These are phyloP conservation scores for Cercospora sojina DNA, from an alignment of 2,329 filamentous ascomycete species.

Conservation along the genomic window DNA sequence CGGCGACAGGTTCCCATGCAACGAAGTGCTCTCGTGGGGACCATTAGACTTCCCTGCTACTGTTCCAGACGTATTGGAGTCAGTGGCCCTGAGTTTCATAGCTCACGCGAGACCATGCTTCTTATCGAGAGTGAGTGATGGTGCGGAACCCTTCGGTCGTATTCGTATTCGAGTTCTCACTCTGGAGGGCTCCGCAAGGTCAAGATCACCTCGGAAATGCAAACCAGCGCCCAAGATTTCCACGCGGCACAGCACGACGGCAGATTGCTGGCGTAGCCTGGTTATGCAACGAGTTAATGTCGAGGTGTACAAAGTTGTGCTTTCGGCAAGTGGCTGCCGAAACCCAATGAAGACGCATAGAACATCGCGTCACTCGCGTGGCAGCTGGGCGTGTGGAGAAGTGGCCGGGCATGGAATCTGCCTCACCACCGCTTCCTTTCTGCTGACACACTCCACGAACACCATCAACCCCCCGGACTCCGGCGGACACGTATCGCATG, in stretches of 20 bases:
- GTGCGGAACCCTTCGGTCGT: background rate
- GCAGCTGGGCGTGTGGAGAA: background rate
- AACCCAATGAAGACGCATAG: background rate
- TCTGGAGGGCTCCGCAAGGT: background rate
- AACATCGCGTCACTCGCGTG: slow-evolving; percentile 10
- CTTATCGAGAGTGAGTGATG: background rate
- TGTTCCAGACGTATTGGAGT: background rate
- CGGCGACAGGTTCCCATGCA: too few species aligned
- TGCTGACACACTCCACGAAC: background rate
- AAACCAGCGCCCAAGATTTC: background rate
- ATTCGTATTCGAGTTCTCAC: background rate
- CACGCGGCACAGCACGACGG: background rate
- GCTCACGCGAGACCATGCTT: background rate
- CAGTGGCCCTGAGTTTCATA: background rate
- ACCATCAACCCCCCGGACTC: background rate
- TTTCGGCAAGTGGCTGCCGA: background rate
- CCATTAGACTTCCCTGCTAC: background rate
- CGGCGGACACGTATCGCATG: background rate
- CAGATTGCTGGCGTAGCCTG: background rate
- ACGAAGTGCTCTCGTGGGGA: too few species aligned
- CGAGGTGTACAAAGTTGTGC: background rate
- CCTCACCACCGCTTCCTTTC: background rate
- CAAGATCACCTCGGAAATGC: background rate
- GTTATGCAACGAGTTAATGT: background rate
- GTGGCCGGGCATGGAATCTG: background rate